phyloP scores from a whole-genome alignment of 1,139 yeast genomes.

The Suhomyces ambrosiae region DNA sequence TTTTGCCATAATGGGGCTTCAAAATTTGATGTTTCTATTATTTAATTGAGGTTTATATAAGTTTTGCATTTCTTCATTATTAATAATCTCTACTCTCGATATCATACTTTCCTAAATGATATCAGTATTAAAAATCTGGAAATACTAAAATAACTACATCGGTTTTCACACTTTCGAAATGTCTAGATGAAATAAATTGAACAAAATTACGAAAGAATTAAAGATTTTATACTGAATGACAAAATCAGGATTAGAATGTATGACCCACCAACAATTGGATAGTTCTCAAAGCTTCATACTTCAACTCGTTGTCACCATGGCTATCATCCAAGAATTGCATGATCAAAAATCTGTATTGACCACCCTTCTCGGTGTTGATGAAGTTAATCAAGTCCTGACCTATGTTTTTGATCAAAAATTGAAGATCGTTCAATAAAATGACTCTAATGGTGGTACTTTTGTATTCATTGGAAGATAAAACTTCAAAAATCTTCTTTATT shows the following conservation, averaged over 20 bases:
- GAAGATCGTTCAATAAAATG: constrained; percentile 58
- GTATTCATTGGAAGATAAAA: constrained; percentile 30
- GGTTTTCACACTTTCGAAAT: too few species aligned
- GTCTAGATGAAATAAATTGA: constrained; percentile 6
- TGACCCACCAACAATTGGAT: constrained; percentile 91
- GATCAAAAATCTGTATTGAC: constrained; percentile 64
- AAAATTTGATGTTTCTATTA: too few species aligned
- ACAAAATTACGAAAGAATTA: constrained; percentile 10
- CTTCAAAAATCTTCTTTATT: constrained; percentile 53
- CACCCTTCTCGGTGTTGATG: constrained; percentile 61
- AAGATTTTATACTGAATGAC: constrained; percentile 1
- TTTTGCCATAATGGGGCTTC: too few species aligned
- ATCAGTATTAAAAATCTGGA: too few species aligned
- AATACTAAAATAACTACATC: too few species aligned
- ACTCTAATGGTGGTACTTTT: constrained; percentile 30
- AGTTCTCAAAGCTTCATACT: constrained; percentile 92
- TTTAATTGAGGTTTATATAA: too few species aligned
- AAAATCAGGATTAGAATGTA: constrained; percentile 17
- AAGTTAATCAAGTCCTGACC: constrained; percentile 71
- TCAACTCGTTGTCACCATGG: constrained; percentile 78
- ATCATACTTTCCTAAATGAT: too few species aligned
- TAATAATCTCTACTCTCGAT: too few species aligned
- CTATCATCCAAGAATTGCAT: constrained; percentile 79
- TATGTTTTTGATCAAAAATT: constrained; percentile 43
- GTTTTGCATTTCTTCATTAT: too few species aligned